phyloP scores from a whole-genome alignment of 306 rosid genomes.

The Citrullus colocynthis region DNA sequence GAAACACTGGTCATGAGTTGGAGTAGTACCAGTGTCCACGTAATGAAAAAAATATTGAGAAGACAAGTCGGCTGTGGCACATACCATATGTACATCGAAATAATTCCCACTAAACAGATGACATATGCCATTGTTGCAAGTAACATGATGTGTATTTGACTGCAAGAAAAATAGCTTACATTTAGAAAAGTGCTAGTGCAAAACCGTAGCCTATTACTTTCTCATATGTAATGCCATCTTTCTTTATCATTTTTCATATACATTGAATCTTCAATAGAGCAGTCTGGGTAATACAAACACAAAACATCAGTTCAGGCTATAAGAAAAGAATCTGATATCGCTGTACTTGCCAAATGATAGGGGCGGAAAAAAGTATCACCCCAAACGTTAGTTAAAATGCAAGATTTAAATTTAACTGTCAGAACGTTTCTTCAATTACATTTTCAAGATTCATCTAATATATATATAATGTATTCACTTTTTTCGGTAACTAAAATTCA shows the following conservation, averaged over 20 bases:
- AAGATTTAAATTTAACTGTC: background rate
- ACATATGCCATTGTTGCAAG: slow-evolving; percentile 61
- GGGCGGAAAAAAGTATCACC: background rate
- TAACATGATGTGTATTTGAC: slow-evolving; percentile 70
- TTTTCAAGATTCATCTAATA: background rate
- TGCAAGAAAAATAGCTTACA: slow-evolving; percentile 15
- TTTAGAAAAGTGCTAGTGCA: background rate
- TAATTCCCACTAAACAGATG: slow-evolving; percentile 62
- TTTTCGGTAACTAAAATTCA: background rate
- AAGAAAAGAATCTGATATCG: background rate
- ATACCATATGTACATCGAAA: slow-evolving; percentile 89
- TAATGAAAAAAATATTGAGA: slow-evolving; percentile 82
- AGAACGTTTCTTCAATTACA: background rate
- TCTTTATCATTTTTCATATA: background rate
- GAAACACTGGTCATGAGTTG: slow-evolving; percentile 93
- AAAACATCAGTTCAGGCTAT: background rate
- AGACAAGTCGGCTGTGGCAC: slow-evolving; percentile 78
- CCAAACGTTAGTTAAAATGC: background rate
- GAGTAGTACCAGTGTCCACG: slow-evolving; percentile 83
- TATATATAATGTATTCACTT: background rate
- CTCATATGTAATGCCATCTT: background rate
- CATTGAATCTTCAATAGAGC: background rate
- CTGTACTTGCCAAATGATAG: background rate
- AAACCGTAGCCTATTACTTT: background rate
- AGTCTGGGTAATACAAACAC: background rate